Percentiles rank a stretch among this genome's conserved stretches.
Conservation (phyloP, 2,329 filamentous ascomycete species). For the Ophiostoma himal-ulmi region DNA sequence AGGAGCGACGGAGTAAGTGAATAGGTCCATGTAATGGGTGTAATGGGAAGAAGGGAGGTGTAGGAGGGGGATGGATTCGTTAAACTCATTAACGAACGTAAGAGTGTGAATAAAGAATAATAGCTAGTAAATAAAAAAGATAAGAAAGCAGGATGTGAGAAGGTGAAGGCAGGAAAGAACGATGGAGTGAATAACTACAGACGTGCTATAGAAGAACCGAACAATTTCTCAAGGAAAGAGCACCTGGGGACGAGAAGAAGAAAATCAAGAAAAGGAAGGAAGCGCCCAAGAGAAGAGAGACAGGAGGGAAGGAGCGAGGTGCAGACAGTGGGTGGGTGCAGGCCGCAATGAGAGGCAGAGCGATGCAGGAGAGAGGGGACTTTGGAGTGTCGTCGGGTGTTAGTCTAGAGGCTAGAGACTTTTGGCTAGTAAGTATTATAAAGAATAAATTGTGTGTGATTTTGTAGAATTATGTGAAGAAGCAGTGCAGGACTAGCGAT, state of each 20-base stretch:
- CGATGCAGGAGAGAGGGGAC: conserved; percentile 18
- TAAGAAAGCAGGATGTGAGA: neutral
- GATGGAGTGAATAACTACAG: neutral
- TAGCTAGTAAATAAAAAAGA: neutral
- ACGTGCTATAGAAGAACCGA: neutral
- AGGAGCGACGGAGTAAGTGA: conserved; percentile 5
- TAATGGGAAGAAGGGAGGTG: neutral
- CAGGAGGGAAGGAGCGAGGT: conserved; percentile 12
- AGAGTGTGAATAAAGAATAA: neutral
- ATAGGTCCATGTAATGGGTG: conserved; percentile 13
- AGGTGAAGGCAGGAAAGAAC: neutral
- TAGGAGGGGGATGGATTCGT: neutral
- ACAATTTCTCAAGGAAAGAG: neutral
- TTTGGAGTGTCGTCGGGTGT: neutral
- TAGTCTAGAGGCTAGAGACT: neutral
- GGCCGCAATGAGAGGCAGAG: neutral
- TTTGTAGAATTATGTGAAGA: neutral
- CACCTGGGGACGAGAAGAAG: neutral
- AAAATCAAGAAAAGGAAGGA: neutral
- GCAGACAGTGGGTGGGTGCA: conserved; percentile 10
- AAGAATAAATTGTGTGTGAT: neutral
- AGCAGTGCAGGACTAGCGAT: neutral
- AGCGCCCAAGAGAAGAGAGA: conserved; percentile 7
- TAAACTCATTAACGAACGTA: neutral
- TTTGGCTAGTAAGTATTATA: neutral